Conservation (phyloP, 345 rosid species). For the Salix caprea region DNA sequence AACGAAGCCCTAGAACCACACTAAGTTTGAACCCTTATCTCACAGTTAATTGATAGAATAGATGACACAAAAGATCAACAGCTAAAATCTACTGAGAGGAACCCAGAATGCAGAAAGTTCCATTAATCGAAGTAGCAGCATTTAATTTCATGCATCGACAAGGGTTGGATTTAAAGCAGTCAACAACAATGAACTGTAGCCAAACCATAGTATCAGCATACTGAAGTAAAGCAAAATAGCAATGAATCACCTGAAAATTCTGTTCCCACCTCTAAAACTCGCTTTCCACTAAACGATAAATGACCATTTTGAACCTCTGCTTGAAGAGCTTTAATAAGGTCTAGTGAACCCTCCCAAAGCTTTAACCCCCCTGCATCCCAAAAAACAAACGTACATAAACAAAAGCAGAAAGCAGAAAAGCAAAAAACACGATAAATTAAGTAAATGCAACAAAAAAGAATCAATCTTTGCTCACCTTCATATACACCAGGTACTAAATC, state of each 20-base stretch:
- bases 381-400: background rate
- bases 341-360: slow-evolving; percentile 96
- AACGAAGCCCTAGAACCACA: background rate
- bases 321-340: slow-evolving; percentile 74
- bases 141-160: background rate
- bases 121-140: background rate
- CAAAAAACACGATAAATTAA: background rate
- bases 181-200: background rate
- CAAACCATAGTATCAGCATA: background rate
- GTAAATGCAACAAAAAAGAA: background rate
- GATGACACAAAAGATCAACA: background rate
- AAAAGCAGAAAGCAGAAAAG: background rate
- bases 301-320: slow-evolving; percentile 47
- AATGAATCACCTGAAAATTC: slow-evolving; percentile 26
- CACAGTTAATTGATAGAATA: background rate
- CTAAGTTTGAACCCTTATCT: background rate
- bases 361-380: slow-evolving; percentile 70
- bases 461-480: slow-evolving; percentile 50
- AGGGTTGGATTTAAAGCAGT: background rate
- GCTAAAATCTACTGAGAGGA: background rate
- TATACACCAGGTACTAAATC: slow-evolving; percentile 92
- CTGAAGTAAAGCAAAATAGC: background rate
- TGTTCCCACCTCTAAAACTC: slow-evolving; percentile 72
- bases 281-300: slow-evolving; percentile 54
- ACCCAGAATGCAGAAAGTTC: background rate